Base-by-base conservation (phyloP, 306 rosid genomes). In the Leucaena leucocephala region DNA sequence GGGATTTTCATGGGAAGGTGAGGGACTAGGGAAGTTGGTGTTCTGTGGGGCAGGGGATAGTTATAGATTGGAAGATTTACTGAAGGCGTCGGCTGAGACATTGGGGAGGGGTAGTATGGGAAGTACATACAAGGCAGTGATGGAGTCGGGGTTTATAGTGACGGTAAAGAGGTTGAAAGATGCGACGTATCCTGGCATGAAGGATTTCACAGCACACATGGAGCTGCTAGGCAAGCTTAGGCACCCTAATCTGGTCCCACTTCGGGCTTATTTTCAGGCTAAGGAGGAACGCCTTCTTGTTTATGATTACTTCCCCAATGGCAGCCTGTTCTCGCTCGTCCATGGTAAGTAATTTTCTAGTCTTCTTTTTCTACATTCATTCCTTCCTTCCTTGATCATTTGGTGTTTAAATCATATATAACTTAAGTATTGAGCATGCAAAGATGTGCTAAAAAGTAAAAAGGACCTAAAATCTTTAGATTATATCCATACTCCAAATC, bases 1-100 rank as follows among this genome's bases (percentile, higher is more conserved):
- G 71, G 95, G 81, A 0, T 93, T 95, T 87, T 88, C 94, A 4
- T 95, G 99, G 99, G 99, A 95, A 65, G 83, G 84, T 15, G 98
- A 93, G 87, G 99, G 94, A 70, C 76, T 93, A 71, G 99, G 99
- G 89, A 93, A 89, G 55, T 22, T 95, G 87, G 98, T 95, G 92
- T 95, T 95, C 91, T 91, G 97, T 73, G 99, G 98, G 42, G 89
- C 89, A 84, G 98, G 98, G 90, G 97, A 91, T 87, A 88, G 84
- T 35, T 95, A 95, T n/a, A 85, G 89, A 36, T 81, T 95, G 27
- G 98, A 95, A 83, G 99, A 95, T 81, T 80, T 95, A 50, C 64
- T 93, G 0, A 95, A 91, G 81, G 99, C 99, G 3, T 95, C 98
- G 10, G 99, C 98, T 3, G 99, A 93, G 88, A 93, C 98, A 3